These are phyloP conservation scores for Alternaria triticina DNA, from an alignment of 2,329 filamentous ascomycete genomes.

Conservation along the genomic window DNA sequence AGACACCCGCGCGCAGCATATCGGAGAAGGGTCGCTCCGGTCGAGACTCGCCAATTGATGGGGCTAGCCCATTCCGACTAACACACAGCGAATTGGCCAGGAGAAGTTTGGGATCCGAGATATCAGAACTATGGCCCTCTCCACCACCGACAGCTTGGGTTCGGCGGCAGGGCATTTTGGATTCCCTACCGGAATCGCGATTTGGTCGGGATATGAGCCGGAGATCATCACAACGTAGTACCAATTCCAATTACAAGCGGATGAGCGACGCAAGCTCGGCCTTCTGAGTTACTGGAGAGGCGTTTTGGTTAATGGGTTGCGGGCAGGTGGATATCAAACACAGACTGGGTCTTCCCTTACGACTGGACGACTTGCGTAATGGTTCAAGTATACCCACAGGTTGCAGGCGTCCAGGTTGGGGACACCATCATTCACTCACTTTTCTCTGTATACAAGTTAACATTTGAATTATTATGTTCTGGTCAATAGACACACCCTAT, in stretches of 20 bases:
- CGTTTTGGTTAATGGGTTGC: conserved; percentile 1
- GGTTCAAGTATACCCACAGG: conserved; percentile 26
- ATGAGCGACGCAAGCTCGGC: neutral
- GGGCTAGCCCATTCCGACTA: conserved; percentile 35
- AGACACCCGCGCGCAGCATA: neutral
- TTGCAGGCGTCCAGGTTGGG: conserved; percentile 13
- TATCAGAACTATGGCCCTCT: conserved; percentile 25
- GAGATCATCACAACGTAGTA: neutral
- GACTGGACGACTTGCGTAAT: conserved; percentile 7
- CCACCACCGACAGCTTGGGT: conserved; percentile 22
- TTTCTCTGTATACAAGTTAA: conserved; percentile 38
- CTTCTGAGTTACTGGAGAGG: neutral
- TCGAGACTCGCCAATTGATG: conserved; percentile 38
- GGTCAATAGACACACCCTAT: conserved; percentile 28
- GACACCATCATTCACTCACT: conserved; percentile 15
- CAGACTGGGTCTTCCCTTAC: neutral
- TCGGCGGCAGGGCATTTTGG: conserved; percentile 3
- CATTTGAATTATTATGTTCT: conserved; percentile 21
- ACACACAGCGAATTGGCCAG: conserved; percentile 36
- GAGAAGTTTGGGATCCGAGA: conserved; percentile 22
- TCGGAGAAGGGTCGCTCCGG: neutral
- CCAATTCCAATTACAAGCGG: neutral
- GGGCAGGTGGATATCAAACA: neutral
- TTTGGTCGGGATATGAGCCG: conserved; percentile 6
- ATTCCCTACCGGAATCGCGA: conserved; percentile 1